Base-by-base conservation (phyloP, 192 early-diverging fungal species). In the Funneliformis mosseae region DNA sequence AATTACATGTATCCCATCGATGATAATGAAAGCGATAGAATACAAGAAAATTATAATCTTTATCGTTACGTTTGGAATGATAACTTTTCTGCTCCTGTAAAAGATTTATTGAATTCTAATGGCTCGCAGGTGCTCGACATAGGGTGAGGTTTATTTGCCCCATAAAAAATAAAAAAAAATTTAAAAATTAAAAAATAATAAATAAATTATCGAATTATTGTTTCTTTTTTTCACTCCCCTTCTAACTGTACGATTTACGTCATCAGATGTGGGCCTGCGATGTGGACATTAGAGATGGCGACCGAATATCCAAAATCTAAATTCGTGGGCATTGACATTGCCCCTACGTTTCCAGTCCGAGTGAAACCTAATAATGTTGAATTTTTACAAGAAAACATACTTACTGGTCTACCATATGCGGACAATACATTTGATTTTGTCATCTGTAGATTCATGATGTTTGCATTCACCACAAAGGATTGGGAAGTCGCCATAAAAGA, bases 341-440 rank as follows among this genome's bases (percentile, higher is more conserved):
- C 76, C 0, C 33, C 55, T 68, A 12, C 73, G 23, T 61, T 77
- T 27, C 76, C 61, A n/a, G 3, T 10, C 5, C 5, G 18, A 7
- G 42, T 25, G n/a, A 67, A 66, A 11, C 38, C 48, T n/a, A 50
- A 78, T 18, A 85, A 85, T 61, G 82, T 80, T 46, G 55, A 68
- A 67, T 85, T 85, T 78, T 14, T 64, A 5, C n/a, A 81, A 11
- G 73, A 11, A 5, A 85, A 85, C 48, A 59, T 81, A 0, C 50
- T 85, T 1, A 77, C 76, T 0, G 82, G 82, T 12, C 18, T 85
- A 10, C 72, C 61, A 45, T 83, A 62, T 33, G 74, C 80, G 28
- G 67, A 81, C 70, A 78, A 79, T 42, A 62, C 72, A 38, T 85
- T 85, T 77, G 84, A 85, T 55, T 85, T 79, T 46, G 55, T 85